Conservation (phyloP, 176 grass and related monocot genomes). For the Pontederia paniculata region DNA sequence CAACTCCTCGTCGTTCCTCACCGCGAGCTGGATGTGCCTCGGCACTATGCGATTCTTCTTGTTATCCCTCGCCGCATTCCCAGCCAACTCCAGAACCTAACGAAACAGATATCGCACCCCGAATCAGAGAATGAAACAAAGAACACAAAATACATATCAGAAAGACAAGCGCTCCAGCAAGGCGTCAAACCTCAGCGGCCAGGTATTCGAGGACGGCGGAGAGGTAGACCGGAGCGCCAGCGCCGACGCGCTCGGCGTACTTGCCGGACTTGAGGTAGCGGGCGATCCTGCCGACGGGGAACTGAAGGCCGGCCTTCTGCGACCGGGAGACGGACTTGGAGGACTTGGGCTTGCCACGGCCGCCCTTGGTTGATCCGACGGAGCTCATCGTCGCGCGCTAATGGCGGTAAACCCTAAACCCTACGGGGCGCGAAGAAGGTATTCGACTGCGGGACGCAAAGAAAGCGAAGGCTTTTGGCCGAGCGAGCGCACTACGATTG, state of each 20-base stretch:
- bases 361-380: constrained; percentile 7
- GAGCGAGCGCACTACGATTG: too few relatives aligned
- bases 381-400: constrained; percentile 8
- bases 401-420: neutral
- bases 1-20: constrained; percentile 40
- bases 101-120: neutral
- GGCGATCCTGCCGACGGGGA: constrained; percentile 38
- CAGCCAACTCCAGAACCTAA: constrained; percentile 9
- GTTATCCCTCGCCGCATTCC: constrained; percentile 10
- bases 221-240: constrained; percentile 27
- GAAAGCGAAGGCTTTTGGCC: neutral
- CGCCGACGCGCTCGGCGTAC: constrained; percentile 33
- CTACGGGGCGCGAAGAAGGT: neutral
- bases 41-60: constrained; percentile 36
- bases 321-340: constrained; percentile 19
- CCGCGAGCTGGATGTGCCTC: constrained; percentile 35
- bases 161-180: neutral
- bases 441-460: too few relatives aligned
- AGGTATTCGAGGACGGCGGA: constrained; percentile 35
- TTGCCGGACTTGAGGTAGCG: constrained; percentile 35
- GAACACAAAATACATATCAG: neutral
- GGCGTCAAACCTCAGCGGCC: constrained; percentile 18
- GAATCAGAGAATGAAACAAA: neutral
- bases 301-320: constrained; percentile 36
- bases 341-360: constrained; percentile 17